phyloP scores from a whole-genome alignment of 2,329 filamentous ascomycete genomes.

The Purpureocillium takamizusanense region DNA sequence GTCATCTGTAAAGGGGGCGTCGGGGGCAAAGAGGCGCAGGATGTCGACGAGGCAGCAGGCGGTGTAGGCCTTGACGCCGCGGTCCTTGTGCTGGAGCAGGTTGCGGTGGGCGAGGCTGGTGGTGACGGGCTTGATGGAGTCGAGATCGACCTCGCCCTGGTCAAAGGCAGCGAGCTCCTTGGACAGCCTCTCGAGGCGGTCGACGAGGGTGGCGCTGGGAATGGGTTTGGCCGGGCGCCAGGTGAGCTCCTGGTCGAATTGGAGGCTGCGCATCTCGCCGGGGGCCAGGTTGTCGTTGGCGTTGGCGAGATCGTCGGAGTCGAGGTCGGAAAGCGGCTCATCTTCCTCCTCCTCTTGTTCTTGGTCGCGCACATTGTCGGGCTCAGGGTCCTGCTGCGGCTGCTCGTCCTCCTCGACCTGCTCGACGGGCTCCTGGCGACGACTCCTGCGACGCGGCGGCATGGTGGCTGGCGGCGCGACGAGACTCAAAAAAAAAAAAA shows the following conservation, averaged over 20 bases:
- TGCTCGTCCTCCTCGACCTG: constrained; percentile 18
- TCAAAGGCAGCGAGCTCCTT: constrained; percentile 80
- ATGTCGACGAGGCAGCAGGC: constrained; percentile 90
- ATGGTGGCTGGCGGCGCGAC: no score
- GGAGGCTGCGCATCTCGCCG: constrained; percentile 35
- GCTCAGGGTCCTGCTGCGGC: constrained; percentile 6
- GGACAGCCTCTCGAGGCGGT: constrained; percentile 69
- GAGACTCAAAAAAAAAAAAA: no score
- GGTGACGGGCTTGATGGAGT: constrained; percentile 76
- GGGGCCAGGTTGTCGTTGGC: neutral
- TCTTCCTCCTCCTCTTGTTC: constrained; percentile 6
- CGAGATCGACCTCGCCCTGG: constrained; percentile 74
- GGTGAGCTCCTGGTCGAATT: constrained; percentile 78
- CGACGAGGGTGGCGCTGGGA: constrained; percentile 69
- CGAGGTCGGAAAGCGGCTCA: constrained; percentile 3
- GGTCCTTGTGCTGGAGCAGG: constrained; percentile 83
- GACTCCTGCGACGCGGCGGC: constrained; percentile 24
- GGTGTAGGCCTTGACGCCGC: constrained; percentile 81
- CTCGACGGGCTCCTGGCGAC: constrained; percentile 18
- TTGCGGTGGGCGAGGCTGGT: constrained; percentile 77
- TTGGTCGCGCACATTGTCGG: constrained; percentile 11
- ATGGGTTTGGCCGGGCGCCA: constrained; percentile 92
- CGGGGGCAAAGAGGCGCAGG: constrained; percentile 82
- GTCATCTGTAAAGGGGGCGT: constrained; percentile 84
- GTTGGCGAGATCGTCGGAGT: neutral